These are phyloP conservation scores for Diospyros kaki DNA, from an alignment of 148 eudicot genomes.

Conservation along the genomic window DNA sequence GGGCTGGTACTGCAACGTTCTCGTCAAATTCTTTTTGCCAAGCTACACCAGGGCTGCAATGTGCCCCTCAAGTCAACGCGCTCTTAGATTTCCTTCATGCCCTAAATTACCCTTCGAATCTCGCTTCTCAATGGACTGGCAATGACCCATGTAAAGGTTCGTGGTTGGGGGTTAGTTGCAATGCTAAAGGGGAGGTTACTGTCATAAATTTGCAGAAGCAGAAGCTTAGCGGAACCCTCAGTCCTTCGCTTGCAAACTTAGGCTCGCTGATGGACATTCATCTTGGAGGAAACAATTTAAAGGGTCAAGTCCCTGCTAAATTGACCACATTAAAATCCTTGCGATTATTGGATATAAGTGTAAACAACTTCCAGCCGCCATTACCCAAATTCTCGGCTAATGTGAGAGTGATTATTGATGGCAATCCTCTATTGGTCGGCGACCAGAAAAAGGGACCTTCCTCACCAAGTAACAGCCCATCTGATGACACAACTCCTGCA, in stretches of 20 bases:
- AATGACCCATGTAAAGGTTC: constrained; percentile 62
- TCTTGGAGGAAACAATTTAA: constrained; percentile 44
- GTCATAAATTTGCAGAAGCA: constrained; percentile 52
- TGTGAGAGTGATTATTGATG: constrained; percentile 37
- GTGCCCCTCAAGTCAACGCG: constrained; percentile 59
- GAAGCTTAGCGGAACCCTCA: constrained; percentile 57
- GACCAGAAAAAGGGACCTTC: constrained; percentile 13
- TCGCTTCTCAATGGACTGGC: constrained; percentile 59
- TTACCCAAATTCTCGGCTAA: constrained; percentile 42
- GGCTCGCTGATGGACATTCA: constrained; percentile 42
- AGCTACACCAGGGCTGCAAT: constrained; percentile 44
- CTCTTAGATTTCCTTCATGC: constrained; percentile 50
- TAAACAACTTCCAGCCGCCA: constrained; percentile 53
- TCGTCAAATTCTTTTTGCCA: constrained; percentile 52
- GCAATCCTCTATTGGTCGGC: constrained; percentile 34
- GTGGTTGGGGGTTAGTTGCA: constrained; percentile 62
- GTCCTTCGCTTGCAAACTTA: constrained; percentile 47
- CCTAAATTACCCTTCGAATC: constrained; percentile 38
- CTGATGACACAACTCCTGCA: constrained; percentile 9
- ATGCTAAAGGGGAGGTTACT: constrained; percentile 31
- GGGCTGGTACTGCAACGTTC: constrained; percentile 37
- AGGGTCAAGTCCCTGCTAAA: constrained; percentile 42
- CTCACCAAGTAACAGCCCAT: background rate
- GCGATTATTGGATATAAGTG: constrained; percentile 48
- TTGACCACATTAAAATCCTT: constrained; percentile 46